Evolutionary conservation across 2,329 filamentous ascomycete species (phyloP).

Genomic region (Aspergillus candidus): DNA sequence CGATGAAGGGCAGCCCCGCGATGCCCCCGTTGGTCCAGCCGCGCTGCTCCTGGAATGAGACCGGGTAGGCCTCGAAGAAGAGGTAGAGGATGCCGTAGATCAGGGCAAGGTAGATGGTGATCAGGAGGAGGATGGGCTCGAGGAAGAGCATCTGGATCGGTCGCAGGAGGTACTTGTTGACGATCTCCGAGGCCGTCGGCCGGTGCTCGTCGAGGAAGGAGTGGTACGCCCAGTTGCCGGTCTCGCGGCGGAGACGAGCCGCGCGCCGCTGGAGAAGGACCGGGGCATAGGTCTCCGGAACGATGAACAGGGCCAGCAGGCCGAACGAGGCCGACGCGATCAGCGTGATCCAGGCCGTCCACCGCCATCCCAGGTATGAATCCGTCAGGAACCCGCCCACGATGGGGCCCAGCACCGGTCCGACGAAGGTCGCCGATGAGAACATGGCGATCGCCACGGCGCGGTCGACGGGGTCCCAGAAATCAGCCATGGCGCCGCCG

Average conservation of each 20-base stretch:
- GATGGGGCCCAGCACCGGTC: constrained; percentile 46
- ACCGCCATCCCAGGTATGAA: constrained; percentile 50
- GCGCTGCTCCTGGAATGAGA: constrained; percentile 34
- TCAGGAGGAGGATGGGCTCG: constrained; percentile 45
- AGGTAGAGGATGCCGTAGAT: constrained; percentile 35
- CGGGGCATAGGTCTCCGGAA: constrained; percentile 48
- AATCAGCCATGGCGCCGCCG: constrained; percentile 44
- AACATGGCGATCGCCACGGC: constrained; percentile 43
- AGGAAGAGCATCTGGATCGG: constrained; percentile 43
- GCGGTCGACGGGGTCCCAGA: constrained; percentile 44
- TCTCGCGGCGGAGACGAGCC: constrained; percentile 42
- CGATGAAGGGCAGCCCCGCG: constrained; percentile 34
- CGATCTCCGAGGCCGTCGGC: constrained; percentile 34
- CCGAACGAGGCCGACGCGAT: constrained; percentile 44
- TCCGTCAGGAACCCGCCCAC: constrained; percentile 47
- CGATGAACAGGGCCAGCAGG: constrained; percentile 38
- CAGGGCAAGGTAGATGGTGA: constrained; percentile 41
- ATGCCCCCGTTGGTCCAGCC: constrained; percentile 34
- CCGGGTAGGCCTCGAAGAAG: constrained; percentile 38
- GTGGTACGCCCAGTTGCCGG: constrained; percentile 42
- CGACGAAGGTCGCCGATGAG: constrained; percentile 43
- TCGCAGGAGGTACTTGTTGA: constrained; percentile 41
- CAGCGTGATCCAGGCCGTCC: constrained; percentile 52
- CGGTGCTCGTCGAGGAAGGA: constrained; percentile 40
- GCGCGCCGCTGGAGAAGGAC: constrained; percentile 47